Base-by-base conservation (phyloP, 2,329 filamentous ascomycete genomes). In the Aspergillus niger region DNA sequence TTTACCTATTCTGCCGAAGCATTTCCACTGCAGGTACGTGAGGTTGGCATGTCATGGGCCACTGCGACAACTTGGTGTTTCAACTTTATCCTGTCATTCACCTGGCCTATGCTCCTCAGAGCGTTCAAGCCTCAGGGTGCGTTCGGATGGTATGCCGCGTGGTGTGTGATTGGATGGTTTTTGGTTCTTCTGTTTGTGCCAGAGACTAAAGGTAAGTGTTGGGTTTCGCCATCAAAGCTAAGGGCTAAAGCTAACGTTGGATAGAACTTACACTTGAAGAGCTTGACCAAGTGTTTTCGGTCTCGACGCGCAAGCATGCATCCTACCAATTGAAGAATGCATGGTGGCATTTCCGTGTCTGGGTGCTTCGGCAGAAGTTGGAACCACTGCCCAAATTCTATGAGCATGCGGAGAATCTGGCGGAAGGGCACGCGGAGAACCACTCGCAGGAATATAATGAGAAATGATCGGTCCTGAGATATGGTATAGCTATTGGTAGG, bases 1-100 rank as follows among this genome's bases (percentile, higher is more conserved):
- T 89, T 89, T 65, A 86, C 85, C 0, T 89, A 89, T 70, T 86
- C 84, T 0, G 86, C 86, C 5, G 86, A 89, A 71, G 85, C 84
- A 1, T 89, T 87, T 67, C 86, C 85, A 8, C 73, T 87, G 8
- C 84, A 87, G 60, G 82, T 87, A 36, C 82, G 86, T 10, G 81
- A 85, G n/a, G 77, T 86, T 8, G 86, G 85, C 39, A 88, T 88
- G 86, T 84, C 83, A 3, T 81, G 77, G 61, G 83, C 80, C 0
- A 85, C 83, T 0, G 82, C 83, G 0, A 84, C 81, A 30, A 82
- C 79, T 32, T 85, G 83, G 82, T 82, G 80, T 65, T 85, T 85
- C 73, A 85, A 85, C 68, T 82, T 81, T 61, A 77, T 84, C 55
- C 74, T 84, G 2, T 80, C 79, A 0, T 80, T 85, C 11, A 83